Evolutionary conservation across 176 grass and related monocot genomes (phyloP).

Genomic region (Puya raimondii): DNA sequence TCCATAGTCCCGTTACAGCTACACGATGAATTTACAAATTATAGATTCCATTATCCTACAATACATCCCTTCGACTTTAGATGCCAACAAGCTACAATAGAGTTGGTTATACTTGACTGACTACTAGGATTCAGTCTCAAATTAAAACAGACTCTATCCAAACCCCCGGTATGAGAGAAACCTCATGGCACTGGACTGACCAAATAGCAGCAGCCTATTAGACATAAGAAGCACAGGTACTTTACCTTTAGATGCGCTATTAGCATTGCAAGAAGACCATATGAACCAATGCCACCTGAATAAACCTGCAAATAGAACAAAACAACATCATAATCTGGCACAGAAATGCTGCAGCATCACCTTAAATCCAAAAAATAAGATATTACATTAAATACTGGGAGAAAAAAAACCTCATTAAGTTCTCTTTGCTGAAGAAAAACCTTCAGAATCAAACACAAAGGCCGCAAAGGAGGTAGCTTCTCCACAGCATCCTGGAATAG

Average conservation of each 20-base stretch:
- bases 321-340: constrained; percentile 13
- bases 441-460: constrained; percentile 86
- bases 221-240: not conserved
- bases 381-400: not conserved
- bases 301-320: constrained; percentile 54
- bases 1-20: not conserved
- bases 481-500: constrained; percentile 57
- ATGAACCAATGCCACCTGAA: constrained; percentile 92
- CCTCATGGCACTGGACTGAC: not conserved
- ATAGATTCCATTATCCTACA: not conserved
- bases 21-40: not conserved
- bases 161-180: not conserved
- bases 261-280: constrained; percentile 95
- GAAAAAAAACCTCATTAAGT: constrained; percentile 75
- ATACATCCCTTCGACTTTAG: not conserved
- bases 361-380: not conserved
- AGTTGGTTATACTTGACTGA: not conserved
- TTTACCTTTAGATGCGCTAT: constrained; percentile 85
- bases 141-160: not conserved
- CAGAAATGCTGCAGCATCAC: not conserved
- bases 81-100: not conserved
- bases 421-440: constrained; percentile 99
- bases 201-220: not conserved
- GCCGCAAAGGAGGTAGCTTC: constrained; percentile 83
- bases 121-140: not conserved